Conservation (phyloP, 805 yeast species). For the Candida methanosorbosa region DNA sequence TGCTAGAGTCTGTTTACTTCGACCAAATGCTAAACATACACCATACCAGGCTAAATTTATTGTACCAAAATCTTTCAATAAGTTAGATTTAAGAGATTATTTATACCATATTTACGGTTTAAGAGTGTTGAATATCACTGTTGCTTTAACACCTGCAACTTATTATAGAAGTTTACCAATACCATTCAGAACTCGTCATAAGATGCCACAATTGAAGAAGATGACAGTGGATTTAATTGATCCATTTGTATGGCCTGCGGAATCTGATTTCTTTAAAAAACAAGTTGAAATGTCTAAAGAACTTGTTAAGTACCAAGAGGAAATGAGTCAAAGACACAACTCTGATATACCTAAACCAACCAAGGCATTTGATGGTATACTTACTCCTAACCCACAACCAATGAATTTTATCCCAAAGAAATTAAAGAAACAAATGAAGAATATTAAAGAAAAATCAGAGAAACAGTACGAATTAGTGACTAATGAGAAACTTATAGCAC, state of each 20-base stretch:
- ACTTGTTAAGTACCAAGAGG: slow-evolving; percentile 42
- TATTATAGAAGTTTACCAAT: slow-evolving; percentile 48
- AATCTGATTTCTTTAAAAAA: slow-evolving; percentile 24
- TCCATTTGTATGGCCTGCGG: slow-evolving; percentile 93
- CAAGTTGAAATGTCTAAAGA: slow-evolving; percentile 31
- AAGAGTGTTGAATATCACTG: slow-evolving; percentile 81
- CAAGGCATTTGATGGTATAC: slow-evolving; percentile 66
- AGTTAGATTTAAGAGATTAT: slow-evolving; percentile 90
- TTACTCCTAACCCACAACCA: slow-evolving; percentile 44
- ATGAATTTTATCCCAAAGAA: slow-evolving; percentile 54
- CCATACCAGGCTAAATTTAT: slow-evolving; percentile 96
- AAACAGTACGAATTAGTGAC: slow-evolving; percentile 13
- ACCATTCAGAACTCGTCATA: slow-evolving; percentile 55
- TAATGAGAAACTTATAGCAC: slow-evolving; percentile 28
- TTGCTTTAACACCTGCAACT: slow-evolving; percentile 70
- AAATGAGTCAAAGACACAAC: slow-evolving; percentile 41
- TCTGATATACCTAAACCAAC: slow-evolving; percentile 64
- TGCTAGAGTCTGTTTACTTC: slow-evolving; percentile 68
- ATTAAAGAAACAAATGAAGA: slow-evolving; percentile 35
- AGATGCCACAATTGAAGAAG: slow-evolving; percentile 78
- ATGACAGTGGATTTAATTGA: slow-evolving; percentile 96
- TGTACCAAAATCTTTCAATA: slow-evolving; percentile 91
- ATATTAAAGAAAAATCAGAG: slow-evolving; percentile 31
- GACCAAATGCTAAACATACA: slow-evolving; percentile 94
- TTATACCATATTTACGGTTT: slow-evolving; percentile 84